Evolutionary conservation across 176 grass and related monocot species (phyloP).

Genomic region (Zoysia pacifica): DNA sequence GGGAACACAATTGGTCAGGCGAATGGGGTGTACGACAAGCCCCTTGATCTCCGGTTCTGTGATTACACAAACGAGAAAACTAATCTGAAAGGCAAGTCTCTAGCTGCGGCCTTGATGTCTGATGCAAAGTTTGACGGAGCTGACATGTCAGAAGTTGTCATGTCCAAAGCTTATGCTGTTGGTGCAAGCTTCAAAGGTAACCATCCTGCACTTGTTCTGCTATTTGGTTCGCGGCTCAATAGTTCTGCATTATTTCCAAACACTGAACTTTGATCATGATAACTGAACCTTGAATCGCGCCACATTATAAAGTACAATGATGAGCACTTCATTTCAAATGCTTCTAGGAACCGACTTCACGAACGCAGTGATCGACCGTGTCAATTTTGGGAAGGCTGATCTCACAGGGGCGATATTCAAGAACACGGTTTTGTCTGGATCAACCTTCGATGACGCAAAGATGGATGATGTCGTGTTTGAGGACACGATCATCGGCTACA

Average conservation of each 20-base stretch:
- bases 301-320: background rate
- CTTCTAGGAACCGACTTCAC: slow-evolving; percentile 80
- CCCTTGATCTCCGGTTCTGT: slow-evolving; percentile 85
- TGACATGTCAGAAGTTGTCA: slow-evolving; percentile 87
- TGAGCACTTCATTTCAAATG: background rate
- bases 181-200: slow-evolving; percentile 94
- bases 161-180: slow-evolving; percentile 98
- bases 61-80: slow-evolving; percentile 75
- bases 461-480: slow-evolving; percentile 65
- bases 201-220: background rate
- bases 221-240: background rate
- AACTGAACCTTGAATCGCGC: background rate
- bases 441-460: slow-evolving; percentile 73
- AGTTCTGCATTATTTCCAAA: slow-evolving; percentile 27
- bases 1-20: slow-evolving; percentile 98
- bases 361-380: slow-evolving; percentile 86
- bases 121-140: slow-evolving; percentile 87
- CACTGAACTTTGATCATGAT: background rate
- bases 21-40: slow-evolving; percentile 96
- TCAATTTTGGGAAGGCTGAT: slow-evolving; percentile 73
- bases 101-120: slow-evolving; percentile 78
- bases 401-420: slow-evolving; percentile 83
- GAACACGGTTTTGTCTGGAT: slow-evolving; percentile 75
- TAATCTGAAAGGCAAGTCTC: slow-evolving; percentile 88
- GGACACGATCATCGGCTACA: slow-evolving; percentile 90